Evolutionary conservation across 305 asterid species (phyloP), one percentile per base, ranked within the genome.

Genomic region (Solanum hybrid): DNA sequence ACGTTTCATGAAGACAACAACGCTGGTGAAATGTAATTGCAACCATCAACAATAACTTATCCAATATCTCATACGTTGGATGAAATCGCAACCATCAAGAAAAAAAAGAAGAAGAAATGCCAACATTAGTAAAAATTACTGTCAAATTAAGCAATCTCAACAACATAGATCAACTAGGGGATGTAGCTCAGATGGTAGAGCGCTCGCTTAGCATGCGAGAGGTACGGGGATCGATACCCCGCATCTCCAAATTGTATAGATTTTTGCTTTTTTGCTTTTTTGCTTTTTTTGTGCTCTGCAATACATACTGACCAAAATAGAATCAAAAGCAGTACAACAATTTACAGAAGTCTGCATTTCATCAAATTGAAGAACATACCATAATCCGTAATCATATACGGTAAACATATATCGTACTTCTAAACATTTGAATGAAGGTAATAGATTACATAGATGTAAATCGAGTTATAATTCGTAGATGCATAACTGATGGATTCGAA

Each of bases 201-300:
- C 98, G 96, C 97, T 96, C 96, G 98, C 98, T 97, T 96, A 84
- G 92, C 99, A 97, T 97, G 99, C 98, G 98, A 96, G 99, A 97
- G 98, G 98, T 92, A 96, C 95, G 97, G 98, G 96, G 96, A 95
- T 96, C 96, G 99, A 95, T 95, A 94, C 99, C 99, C 97, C 96
- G 98, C 98, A 95, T 96, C 99, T 97, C 46, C 83, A 42, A 8
- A 61, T 61, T 7, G 11, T 61, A 61, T 61, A 61, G 8, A 5
- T 34, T 34, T 61, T 34, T 34, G 35, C 35, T 34, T 12, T 42
- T 42, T 12, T 12, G 57, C 31, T 29, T 18, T 40, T 40, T 13
- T 33, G 1, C 5, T 33, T 11, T 12, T 42, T 42, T 12, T 12
- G 57, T 12, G 57, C 57, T 40, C 57, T 42, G 57, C 57, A 42